Conservation (phyloP, 2,329 filamentous ascomycete species). For the Talaromyces sp. region DNA sequence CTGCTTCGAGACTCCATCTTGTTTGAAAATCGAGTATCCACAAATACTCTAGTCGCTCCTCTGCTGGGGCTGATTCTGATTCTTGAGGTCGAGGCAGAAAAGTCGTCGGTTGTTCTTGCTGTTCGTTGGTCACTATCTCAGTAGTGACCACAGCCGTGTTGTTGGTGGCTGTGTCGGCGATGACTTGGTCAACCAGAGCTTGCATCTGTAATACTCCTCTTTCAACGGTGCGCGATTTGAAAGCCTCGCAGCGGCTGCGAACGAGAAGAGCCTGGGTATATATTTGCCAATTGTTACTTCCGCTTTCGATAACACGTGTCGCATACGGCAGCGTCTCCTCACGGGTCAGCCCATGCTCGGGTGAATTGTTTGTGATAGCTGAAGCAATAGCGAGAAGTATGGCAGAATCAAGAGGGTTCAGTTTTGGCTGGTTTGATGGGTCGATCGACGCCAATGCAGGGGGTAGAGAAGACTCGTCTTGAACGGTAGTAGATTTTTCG, state of each 20-base stretch:
- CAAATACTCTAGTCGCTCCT: constrained; percentile 75
- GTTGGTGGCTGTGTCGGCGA: constrained; percentile 68
- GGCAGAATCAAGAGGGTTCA: constrained; percentile 81
- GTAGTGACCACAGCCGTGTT: constrained; percentile 27
- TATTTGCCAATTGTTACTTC: constrained; percentile 94
- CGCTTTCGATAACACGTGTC: constrained; percentile 78
- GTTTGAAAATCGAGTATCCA: constrained; percentile 80
- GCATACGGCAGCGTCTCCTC: constrained; percentile 93
- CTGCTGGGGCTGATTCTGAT: constrained; percentile 68
- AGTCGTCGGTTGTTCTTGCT: constrained; percentile 58
- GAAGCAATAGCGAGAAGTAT: constrained; percentile 76
- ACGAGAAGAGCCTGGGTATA: constrained; percentile 92
- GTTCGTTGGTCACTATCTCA: constrained; percentile 32
- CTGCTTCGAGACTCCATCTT: constrained; percentile 89
- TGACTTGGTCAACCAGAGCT: constrained; percentile 89
- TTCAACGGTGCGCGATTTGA: constrained; percentile 81
- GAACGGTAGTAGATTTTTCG: constrained; percentile 35
- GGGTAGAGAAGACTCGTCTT: constrained; percentile 54
- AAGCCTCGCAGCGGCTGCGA: constrained; percentile 82
- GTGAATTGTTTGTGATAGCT: constrained; percentile 84
- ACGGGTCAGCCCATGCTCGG: constrained; percentile 78
- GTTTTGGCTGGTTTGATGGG: constrained; percentile 74
- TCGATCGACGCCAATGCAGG: constrained; percentile 60
- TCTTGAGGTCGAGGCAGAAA: constrained; percentile 76
- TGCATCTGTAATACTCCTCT: constrained; percentile 88